Evolutionary conservation across 2,329 filamentous ascomycete species (phyloP).

Genomic region (Dothistroma septosporum): DNA sequence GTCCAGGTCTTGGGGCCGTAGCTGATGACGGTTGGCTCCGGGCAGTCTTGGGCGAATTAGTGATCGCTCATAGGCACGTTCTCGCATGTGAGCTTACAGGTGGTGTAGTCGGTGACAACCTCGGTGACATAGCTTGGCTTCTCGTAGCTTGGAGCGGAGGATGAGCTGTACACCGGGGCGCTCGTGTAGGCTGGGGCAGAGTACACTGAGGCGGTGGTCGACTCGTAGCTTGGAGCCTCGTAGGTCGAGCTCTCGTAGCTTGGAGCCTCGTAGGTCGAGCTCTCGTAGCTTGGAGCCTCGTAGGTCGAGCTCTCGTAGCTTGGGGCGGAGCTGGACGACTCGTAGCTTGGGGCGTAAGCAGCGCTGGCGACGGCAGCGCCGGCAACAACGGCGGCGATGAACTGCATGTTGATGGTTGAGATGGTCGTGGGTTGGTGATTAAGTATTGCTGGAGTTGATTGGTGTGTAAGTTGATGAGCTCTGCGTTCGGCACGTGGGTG

Average conservation of each 20-base stretch:
- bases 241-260: background rate
- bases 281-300: background rate
- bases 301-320: background rate
- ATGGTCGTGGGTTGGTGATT: constrained; percentile 1
- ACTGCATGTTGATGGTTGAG: constrained; percentile 21
- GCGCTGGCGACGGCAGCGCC: constrained; percentile 20
- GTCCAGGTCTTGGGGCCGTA: constrained; percentile 22
- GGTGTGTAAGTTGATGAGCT: constrained; percentile 5
- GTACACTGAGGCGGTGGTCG: constrained; percentile 3
- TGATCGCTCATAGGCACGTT: background rate
- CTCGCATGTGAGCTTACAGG: background rate
- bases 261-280: constrained; percentile 6
- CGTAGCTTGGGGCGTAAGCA: background rate
- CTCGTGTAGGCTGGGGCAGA: background rate
- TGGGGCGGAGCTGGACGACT: background rate
- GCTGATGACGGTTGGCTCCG: constrained; percentile 18
- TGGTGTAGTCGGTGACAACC: constrained; percentile 19
- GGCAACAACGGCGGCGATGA: constrained; percentile 18
- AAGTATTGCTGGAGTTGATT: background rate
- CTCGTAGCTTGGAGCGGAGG: background rate
- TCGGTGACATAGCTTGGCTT: constrained; percentile 19
- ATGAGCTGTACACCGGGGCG: background rate
- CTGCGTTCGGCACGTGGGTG: constrained; percentile 8
- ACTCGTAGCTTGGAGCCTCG: background rate
- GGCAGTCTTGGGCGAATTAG: constrained; percentile 20